phyloP scores from a whole-genome alignment of 176 grass and related monocot species.

The Oryza rufipogon region DNA sequence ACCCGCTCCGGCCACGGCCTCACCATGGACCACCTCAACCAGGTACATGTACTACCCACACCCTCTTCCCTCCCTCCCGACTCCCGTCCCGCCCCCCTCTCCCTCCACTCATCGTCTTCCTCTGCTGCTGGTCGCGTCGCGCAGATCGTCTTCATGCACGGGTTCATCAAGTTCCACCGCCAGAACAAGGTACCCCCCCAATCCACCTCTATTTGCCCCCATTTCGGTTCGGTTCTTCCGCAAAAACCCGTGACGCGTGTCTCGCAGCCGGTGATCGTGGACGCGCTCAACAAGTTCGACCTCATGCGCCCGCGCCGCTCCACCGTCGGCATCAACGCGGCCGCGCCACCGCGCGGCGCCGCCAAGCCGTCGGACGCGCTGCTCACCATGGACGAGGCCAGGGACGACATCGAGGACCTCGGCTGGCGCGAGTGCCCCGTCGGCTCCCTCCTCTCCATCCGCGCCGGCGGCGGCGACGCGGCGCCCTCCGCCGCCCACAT shows the following conservation, averaged over 20 bases:
- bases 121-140: neutral
- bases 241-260: neutral
- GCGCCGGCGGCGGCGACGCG: neutral
- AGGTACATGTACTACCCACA: slow-evolving; percentile 33
- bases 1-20: slow-evolving; percentile 41
- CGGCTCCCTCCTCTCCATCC: slow-evolving; percentile 54
- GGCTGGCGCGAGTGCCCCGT: slow-evolving; percentile 75
- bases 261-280: slow-evolving; percentile 47
- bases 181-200: slow-evolving; percentile 37
- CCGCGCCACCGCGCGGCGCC: slow-evolving; percentile 11
- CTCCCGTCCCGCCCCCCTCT: neutral
- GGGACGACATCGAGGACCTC: slow-evolving; percentile 56
- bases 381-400: slow-evolving; percentile 48
- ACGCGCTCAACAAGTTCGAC: slow-evolving; percentile 51
- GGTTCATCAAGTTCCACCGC: slow-evolving; percentile 47
- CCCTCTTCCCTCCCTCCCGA: neutral
- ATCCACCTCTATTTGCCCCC: neutral
- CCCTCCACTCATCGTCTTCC: neutral
- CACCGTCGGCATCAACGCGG: slow-evolving; percentile 46
- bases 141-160: slow-evolving; percentile 78
- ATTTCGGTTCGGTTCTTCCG: neutral
- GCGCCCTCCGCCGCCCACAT: neutral
- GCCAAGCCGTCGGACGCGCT: slow-evolving; percentile 2
- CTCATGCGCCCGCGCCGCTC: slow-evolving; percentile 60
- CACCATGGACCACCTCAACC: slow-evolving; percentile 51